Conservation (phyloP, 106 monocot genomes). For the Platanthera guangdongensis region DNA sequence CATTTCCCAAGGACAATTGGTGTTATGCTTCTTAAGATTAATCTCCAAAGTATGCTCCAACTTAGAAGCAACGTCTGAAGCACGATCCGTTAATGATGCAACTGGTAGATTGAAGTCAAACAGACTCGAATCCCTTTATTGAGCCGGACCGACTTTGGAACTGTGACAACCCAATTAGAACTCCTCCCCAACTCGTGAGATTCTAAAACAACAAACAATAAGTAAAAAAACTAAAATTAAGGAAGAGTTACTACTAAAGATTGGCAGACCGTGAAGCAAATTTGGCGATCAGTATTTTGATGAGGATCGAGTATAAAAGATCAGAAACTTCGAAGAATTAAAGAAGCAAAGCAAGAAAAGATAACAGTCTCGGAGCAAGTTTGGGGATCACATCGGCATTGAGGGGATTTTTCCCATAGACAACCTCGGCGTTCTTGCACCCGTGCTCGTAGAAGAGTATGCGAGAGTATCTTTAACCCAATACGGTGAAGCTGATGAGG, state of each 20-base stretch:
- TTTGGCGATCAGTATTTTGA: no score
- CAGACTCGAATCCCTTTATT: not conserved
- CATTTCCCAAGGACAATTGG: slow-evolving; percentile 83
- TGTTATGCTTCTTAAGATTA: slow-evolving; percentile 64
- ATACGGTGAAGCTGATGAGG: no score
- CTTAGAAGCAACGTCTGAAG: slow-evolving; percentile 57
- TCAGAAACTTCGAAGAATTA: not conserved
- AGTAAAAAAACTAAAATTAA: not conserved
- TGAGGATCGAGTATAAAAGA: no score
- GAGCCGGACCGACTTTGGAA: slow-evolving; percentile 18
- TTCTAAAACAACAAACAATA: no score
- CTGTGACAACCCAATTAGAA: slow-evolving; percentile 18
- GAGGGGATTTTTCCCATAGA: slow-evolving; percentile 55
- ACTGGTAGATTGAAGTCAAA: not conserved
- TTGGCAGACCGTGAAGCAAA: no score
- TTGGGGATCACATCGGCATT: slow-evolving; percentile 53
- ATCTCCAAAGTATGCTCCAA: slow-evolving; percentile 78
- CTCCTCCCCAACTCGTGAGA: slow-evolving; percentile 19
- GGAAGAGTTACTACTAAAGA: not conserved
- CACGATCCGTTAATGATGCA: not conserved
- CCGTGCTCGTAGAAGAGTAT: slow-evolving; percentile 64
- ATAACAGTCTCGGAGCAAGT: not conserved
- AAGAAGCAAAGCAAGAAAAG: not conserved
- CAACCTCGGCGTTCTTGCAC: slow-evolving; percentile 43
- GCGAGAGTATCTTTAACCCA: no score